phyloP scores from a whole-genome alignment of 2,329 filamentous ascomycete genomes.

The Rhytidhysteron rufulum region DNA sequence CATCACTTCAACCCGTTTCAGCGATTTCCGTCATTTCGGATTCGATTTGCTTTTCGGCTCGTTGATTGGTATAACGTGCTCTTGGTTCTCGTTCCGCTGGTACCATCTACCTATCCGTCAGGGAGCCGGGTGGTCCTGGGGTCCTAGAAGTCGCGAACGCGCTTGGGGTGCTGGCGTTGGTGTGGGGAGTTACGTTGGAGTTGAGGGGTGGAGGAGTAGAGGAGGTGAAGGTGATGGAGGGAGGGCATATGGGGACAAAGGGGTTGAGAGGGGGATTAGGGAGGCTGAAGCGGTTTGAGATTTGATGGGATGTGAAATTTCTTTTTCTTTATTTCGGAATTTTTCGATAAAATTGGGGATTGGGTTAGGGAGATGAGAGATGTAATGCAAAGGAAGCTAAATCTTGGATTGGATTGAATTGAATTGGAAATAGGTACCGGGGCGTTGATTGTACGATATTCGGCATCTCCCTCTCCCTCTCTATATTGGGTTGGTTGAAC shows the following conservation, averaged over 20 bases:
- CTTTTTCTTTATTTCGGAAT: too few relatives aligned
- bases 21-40: slow-evolving; percentile 84
- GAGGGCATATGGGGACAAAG: not conserved
- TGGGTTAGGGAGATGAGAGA: too few relatives aligned
- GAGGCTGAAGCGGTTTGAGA: not conserved
- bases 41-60: slow-evolving; percentile 90
- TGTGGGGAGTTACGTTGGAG: slow-evolving; percentile 43
- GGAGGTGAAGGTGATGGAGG: slow-evolving; percentile 2
- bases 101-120: slow-evolving; percentile 77
- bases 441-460: too few relatives aligned
- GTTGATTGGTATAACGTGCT: slow-evolving; percentile 66
- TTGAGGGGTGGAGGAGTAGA: slow-evolving; percentile 40
- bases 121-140: slow-evolving; percentile 91
- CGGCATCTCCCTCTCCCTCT: too few relatives aligned
- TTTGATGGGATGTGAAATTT: too few relatives aligned
- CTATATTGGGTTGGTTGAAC: too few relatives aligned
- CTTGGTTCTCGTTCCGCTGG: slow-evolving; percentile 74
- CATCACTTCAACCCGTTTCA: slow-evolving; percentile 81
- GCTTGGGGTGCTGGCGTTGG: slow-evolving; percentile 77
- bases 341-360: too few relatives aligned
- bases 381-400: too few relatives aligned
- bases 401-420: too few relatives aligned
- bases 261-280: not conserved
- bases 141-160: slow-evolving; percentile 65
- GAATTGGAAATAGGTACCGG: too few relatives aligned